Percentiles rank a stretch among this genome's conserved stretches.
Evolutionary conservation across 1,284 basidiomycete species (phyloP).

Genomic region (Sparassis latifolia): DNA sequence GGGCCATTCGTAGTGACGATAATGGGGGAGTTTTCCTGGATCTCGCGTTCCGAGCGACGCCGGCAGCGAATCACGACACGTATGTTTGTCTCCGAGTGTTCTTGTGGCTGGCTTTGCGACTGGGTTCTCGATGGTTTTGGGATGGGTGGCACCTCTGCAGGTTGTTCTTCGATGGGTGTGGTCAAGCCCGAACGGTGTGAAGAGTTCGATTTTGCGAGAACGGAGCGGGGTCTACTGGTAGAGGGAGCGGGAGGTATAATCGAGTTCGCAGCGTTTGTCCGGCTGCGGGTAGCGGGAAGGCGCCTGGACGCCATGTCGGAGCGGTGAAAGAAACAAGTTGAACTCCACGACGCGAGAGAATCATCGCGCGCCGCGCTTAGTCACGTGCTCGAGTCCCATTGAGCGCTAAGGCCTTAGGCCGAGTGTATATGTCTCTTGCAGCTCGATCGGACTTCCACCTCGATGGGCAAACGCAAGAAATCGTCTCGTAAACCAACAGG

Average conservation of each 20-base stretch:
- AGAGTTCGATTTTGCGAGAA: conserved; percentile 24
- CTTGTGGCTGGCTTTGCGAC: conserved; percentile 20
- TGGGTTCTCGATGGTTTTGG: conserved; percentile 3
- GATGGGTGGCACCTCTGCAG: conserved; percentile 10
- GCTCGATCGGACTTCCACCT: background rate
- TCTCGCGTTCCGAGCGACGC: conserved; percentile 75
- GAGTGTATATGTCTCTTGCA: background rate
- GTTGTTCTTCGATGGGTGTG: conserved; percentile 19
- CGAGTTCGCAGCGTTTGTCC: conserved; percentile 18
- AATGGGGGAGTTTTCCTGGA: conserved; percentile 74
- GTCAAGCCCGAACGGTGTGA: conserved; percentile 24
- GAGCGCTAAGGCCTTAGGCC: too few species aligned
- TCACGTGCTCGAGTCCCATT: conserved; percentile 15
- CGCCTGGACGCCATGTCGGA: conserved; percentile 46
- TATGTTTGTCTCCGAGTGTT: conserved; percentile 68
- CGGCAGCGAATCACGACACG: conserved; percentile 90
- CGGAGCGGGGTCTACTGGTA: conserved; percentile 22
- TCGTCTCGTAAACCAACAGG: conserved; percentile 64
- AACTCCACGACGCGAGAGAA: background rate
- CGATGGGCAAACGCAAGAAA: conserved; percentile 83
- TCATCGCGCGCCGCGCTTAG: conserved; percentile 14
- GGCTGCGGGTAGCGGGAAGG: conserved; percentile 31
- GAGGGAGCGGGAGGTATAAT: conserved; percentile 26
- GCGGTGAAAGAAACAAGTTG: conserved; percentile 3
- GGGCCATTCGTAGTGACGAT: conserved; percentile 75